These are phyloP conservation scores for Aureoboletus auriporus DNA, from an alignment of 768 basidiomycete genomes.

Conservation along the genomic window DNA sequence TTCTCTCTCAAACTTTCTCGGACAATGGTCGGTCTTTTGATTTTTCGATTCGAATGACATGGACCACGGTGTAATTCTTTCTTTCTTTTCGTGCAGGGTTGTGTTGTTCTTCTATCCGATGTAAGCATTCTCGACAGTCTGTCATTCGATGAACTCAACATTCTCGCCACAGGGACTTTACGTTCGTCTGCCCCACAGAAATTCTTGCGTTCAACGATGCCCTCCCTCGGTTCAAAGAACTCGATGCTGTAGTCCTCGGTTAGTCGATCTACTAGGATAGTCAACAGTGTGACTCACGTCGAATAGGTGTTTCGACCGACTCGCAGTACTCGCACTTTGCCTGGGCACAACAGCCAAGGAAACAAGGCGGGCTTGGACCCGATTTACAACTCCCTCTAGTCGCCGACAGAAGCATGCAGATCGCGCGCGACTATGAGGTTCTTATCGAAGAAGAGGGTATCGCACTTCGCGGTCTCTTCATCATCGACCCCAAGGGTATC, in stretches of 20 bases:
- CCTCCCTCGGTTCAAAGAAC: constrained; percentile 64
- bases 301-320: constrained; percentile 76
- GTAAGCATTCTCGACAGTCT: constrained; percentile 41
- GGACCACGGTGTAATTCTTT: background rate
- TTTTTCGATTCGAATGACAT: background rate
- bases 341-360: constrained; percentile 79
- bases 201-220: constrained; percentile 94
- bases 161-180: constrained; percentile 62
- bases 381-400: constrained; percentile 81
- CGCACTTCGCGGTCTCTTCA: constrained; percentile 80
- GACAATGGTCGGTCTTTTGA: constrained; percentile 62
- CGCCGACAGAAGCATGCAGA: constrained; percentile 74
- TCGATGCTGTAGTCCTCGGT: constrained; percentile 80
- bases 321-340: constrained; percentile 86
- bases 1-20: constrained; percentile 66
- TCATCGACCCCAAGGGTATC: constrained; percentile 82
- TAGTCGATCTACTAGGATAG: constrained; percentile 11
- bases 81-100: constrained; percentile 53
- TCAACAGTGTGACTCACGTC: too few relatives aligned
- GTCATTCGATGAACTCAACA: background rate
- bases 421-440: constrained; percentile 83
- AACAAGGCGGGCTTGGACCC: constrained; percentile 87
- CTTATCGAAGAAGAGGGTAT: constrained; percentile 87
- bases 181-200: constrained; percentile 92
- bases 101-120: constrained; percentile 92